Evolutionary conservation across 2,329 filamentous ascomycete genomes (phyloP).

Genomic region (Fusarium mundagurra): DNA sequence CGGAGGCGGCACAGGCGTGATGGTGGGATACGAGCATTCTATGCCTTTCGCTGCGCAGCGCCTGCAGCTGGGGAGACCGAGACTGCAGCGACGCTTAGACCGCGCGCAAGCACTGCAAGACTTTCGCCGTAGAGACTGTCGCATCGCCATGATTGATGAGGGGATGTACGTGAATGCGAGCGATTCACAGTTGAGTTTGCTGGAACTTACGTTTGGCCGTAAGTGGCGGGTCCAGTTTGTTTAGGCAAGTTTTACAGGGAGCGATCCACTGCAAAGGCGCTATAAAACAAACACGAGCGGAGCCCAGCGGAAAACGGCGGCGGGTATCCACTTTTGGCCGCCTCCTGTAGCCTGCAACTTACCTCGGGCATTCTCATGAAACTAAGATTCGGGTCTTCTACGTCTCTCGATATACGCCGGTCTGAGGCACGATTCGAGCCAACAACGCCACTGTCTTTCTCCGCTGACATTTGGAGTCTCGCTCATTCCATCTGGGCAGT

Average conservation of each 20-base stretch:
- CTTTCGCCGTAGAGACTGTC: background rate
- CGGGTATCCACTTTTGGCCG: background rate
- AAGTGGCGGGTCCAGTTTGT: background rate
- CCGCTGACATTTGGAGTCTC: constrained; percentile 54
- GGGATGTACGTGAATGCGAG: background rate
- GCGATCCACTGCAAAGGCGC: background rate
- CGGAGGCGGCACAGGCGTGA: background rate
- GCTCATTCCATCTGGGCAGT: constrained; percentile 49
- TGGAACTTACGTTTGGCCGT: background rate
- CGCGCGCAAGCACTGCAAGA: background rate
- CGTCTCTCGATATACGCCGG: constrained; percentile 43
- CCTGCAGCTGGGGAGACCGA: background rate
- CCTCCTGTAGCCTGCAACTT: background rate
- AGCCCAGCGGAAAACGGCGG: background rate
- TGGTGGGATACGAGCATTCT: background rate
- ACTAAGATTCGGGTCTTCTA: constrained; percentile 39
- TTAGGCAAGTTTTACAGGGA: background rate
- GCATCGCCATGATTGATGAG: background rate
- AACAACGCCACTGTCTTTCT: constrained; percentile 44
- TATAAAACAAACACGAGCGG: background rate
- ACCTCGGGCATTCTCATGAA: background rate
- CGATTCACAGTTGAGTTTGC: background rate
- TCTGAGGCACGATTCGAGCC: constrained; percentile 50
- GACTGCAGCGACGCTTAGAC: background rate
- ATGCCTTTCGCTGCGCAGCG: background rate